A percentile compares a stretch with the other conserved stretches of the same genome.
These are phyloP conservation scores for Vinca minor DNA, from an alignment of 257 asterid species.

Conservation along the genomic window DNA sequence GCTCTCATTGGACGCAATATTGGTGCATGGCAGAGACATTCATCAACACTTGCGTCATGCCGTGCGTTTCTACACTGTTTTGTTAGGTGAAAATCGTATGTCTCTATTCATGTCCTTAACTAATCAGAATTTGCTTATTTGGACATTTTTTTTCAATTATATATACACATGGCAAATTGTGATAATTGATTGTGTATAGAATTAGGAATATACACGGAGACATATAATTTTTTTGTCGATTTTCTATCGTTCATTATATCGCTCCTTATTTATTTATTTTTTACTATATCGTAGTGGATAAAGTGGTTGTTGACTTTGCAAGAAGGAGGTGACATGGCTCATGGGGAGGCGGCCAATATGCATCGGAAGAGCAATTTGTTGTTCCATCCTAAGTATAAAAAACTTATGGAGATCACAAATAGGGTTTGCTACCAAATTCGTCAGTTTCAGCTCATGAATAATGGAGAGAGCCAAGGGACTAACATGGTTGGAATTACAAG, in stretches of 20 bases:
- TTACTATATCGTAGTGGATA: constrained; percentile 61
- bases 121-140: neutral
- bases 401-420: constrained; percentile 28
- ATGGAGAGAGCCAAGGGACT: constrained; percentile 22
- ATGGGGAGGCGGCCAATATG: constrained; percentile 24
- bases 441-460: constrained; percentile 24
- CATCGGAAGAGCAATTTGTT: constrained; percentile 21
- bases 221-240: no score
- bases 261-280: no score
- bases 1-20: constrained; percentile 43
- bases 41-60: constrained; percentile 37
- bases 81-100: no score
- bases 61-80: constrained; percentile 40
- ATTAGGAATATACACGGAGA: no score
- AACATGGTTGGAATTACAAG: constrained; percentile 18
- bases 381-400: constrained; percentile 41
- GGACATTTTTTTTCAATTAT: no score
- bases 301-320: constrained; percentile 47
- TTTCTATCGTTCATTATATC: no score
- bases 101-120: no score
- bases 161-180: no score
- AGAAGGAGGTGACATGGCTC: constrained; percentile 14
- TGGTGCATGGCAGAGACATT: constrained; percentile 53
- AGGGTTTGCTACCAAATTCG: constrained; percentile 37
- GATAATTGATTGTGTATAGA: no score